These are phyloP conservation scores for Ilex asprella DNA, from an alignment of 257 asterid species.

Conservation along the genomic window DNA sequence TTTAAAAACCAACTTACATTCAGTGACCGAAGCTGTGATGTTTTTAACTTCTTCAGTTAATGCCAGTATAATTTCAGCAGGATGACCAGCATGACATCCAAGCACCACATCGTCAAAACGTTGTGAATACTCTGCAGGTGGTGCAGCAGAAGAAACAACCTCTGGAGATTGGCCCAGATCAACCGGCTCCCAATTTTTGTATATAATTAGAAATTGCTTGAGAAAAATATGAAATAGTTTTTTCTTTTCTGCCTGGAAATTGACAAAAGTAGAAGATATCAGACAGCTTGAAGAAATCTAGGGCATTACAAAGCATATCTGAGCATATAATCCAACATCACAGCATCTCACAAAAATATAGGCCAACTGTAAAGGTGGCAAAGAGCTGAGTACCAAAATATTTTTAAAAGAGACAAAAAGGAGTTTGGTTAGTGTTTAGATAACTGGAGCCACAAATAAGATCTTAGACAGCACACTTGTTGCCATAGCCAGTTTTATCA, in stretches of 20 bases:
- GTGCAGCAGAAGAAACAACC: constrained; percentile 25
- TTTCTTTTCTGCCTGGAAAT: constrained; percentile 69
- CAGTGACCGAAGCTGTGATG: constrained; percentile 47
- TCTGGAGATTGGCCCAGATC: constrained; percentile 42
- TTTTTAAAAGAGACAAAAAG: too few species aligned
- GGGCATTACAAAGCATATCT: too few species aligned
- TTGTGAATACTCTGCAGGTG: constrained; percentile 29
- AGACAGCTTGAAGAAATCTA: constrained; percentile 1
- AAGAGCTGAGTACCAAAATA: too few species aligned
- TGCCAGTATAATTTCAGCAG: constrained; percentile 58
- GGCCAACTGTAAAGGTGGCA: too few species aligned
- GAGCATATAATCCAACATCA: too few species aligned
- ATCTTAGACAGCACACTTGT: too few species aligned
- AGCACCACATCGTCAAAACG: constrained; percentile 47
- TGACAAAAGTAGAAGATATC: constrained; percentile 10
- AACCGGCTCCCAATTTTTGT: constrained; percentile 70
- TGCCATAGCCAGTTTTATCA: too few species aligned
- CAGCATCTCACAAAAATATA: too few species aligned
- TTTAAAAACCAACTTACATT: constrained; percentile 55
- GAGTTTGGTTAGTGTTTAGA: too few species aligned
- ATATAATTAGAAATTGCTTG: constrained; percentile 68
- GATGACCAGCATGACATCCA: constrained; percentile 92
- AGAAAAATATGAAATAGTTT: constrained; percentile 58
- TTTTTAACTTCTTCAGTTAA: constrained; percentile 54
- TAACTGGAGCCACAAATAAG: too few species aligned